phyloP scores from a whole-genome alignment of 371 early-diverging fungal genomes.

The Synchytrium microbalum region DNA sequence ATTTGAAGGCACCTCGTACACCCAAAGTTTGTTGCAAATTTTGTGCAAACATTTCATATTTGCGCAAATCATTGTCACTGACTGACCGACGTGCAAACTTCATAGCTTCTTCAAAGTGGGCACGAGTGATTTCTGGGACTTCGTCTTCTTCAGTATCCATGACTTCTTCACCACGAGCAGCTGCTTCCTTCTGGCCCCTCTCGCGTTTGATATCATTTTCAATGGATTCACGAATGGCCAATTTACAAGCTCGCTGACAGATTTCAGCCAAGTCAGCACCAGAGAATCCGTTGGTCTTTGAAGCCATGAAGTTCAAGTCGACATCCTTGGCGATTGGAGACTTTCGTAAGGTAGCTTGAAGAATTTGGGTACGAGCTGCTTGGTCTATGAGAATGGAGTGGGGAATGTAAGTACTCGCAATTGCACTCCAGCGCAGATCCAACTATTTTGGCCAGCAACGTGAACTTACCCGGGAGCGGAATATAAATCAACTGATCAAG shows the following conservation, averaged over 20 bases:
- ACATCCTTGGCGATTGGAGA: constrained; percentile 88
- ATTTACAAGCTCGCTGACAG: constrained; percentile 98
- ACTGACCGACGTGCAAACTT: constrained; percentile 95
- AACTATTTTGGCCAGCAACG: constrained; percentile 41
- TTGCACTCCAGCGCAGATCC: constrained; percentile 53
- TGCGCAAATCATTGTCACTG: constrained; percentile 92
- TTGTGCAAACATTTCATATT: constrained; percentile 99
- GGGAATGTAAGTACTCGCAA: constrained; percentile 54
- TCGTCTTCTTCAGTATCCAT: constrained; percentile 80
- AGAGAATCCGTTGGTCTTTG: constrained; percentile 93
- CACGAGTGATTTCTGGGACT: constrained; percentile 85
- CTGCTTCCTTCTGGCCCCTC: constrained; percentile 61
- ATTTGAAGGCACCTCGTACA: constrained; percentile 80
- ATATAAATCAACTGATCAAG: constrained; percentile 99
- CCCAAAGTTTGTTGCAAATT: constrained; percentile 91
- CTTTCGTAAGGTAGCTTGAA: constrained; percentile 93
- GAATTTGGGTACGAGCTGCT: constrained; percentile 77
- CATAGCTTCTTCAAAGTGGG: constrained; percentile 98
- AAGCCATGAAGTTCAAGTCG: constrained; percentile 82
- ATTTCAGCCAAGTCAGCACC: constrained; percentile 99
- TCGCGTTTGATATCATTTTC: constrained; percentile 79
- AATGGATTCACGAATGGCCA: constrained; percentile 98
- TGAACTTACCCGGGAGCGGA: constrained; percentile 76
- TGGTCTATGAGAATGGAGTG: constrained; percentile 55
- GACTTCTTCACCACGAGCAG: constrained; percentile 57